Conservation (phyloP, 2,329 filamentous ascomycete genomes). For the Alternaria angustiovoidea region DNA sequence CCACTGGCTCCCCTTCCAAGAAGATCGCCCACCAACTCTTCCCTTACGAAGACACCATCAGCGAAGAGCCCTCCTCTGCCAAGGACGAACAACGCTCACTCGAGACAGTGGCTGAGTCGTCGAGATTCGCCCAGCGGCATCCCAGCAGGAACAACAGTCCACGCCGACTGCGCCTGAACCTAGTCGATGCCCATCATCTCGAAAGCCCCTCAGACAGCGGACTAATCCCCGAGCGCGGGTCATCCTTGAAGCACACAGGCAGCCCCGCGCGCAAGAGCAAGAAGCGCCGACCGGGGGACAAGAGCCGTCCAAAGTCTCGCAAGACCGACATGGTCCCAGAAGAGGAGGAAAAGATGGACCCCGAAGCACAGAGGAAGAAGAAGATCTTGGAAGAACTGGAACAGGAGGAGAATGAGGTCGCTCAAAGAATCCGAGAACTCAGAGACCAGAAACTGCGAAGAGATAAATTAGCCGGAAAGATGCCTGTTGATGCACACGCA, state of each 20-base stretch:
- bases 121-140: slow-evolving; percentile 39
- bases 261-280: slow-evolving; percentile 46
- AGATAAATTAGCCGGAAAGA: slow-evolving; percentile 52
- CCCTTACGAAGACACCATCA: slow-evolving; percentile 48
- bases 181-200: slow-evolving; percentile 32
- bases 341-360: slow-evolving; percentile 37
- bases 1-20: slow-evolving; percentile 35
- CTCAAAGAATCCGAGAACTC: slow-evolving; percentile 65
- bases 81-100: slow-evolving; percentile 19
- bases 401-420: slow-evolving; percentile 63
- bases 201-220: slow-evolving; percentile 42
- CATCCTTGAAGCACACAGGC: slow-evolving; percentile 44
- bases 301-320: slow-evolving; percentile 36
- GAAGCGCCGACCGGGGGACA: slow-evolving; percentile 33
- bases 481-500: slow-evolving; percentile 49
- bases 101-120: slow-evolving; percentile 35
- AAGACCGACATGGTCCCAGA: slow-evolving; percentile 38
- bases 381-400: slow-evolving; percentile 46
- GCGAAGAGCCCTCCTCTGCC: slow-evolving; percentile 41
- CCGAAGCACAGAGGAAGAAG: slow-evolving; percentile 34
- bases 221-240: slow-evolving; percentile 44
- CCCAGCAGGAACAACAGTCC: slow-evolving; percentile 44
- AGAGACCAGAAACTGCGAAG: slow-evolving; percentile 65
- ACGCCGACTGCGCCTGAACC: slow-evolving; percentile 37
- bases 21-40: slow-evolving; percentile 38